A percentile compares a stretch with the other conserved stretches of the same genome.
Conservation (phyloP, 2,329 filamentous ascomycete species). For the Cercospora nicotianae region DNA sequence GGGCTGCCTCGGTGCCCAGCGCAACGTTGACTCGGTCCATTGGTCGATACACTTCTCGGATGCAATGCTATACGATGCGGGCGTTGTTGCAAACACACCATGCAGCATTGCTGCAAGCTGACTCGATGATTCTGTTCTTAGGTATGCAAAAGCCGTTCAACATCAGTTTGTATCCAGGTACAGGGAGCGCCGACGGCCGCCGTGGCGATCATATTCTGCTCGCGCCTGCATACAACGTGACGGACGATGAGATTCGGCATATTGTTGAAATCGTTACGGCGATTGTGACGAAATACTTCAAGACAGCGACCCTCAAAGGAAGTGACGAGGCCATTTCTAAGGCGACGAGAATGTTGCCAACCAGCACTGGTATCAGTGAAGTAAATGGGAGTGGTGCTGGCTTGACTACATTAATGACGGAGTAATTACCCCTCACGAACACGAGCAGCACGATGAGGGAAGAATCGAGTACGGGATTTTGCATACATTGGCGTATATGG, state of each 20-base stretch:
- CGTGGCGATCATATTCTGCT: constrained; percentile 69
- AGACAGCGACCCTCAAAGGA: neutral
- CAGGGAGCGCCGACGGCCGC: constrained; percentile 60
- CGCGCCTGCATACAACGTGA: constrained; percentile 67
- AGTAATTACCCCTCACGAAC: neutral
- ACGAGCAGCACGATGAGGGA: neutral
- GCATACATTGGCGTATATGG: neutral
- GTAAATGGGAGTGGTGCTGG: neutral
- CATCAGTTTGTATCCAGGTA: constrained; percentile 64
- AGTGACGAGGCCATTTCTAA: neutral
- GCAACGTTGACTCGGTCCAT: neutral
- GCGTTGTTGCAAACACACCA: neutral
- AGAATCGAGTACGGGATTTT: neutral
- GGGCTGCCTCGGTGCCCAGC: neutral
- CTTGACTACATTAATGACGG: neutral
- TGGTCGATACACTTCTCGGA: neutral
- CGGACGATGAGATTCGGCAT: constrained; percentile 55
- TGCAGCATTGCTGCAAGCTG: neutral
- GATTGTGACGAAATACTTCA: constrained; percentile 55
- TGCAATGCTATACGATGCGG: neutral
- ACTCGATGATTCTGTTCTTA: constrained; percentile 24
- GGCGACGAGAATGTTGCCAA: neutral
- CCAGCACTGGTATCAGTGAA: neutral
- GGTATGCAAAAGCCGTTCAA: constrained; percentile 47
- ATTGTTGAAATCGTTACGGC: constrained; percentile 54